Conservation (phyloP, 352 stramenopile genomes). For the Phytophthora aleatoria region DNA sequence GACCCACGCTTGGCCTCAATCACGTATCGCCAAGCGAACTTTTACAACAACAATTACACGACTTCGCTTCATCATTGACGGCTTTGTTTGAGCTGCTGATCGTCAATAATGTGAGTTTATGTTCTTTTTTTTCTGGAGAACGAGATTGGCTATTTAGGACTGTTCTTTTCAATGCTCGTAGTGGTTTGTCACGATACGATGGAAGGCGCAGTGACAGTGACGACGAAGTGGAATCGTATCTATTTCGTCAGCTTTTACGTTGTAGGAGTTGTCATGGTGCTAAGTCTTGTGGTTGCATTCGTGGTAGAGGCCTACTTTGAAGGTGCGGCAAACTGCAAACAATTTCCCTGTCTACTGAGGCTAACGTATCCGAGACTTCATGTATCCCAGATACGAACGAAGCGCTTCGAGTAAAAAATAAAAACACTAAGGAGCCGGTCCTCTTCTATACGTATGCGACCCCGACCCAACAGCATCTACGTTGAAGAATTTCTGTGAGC, state of each 20-base stretch:
- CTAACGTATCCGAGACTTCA: neutral
- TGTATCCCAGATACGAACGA: neutral
- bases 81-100: slow-evolving; percentile 2
- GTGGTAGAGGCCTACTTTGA: slow-evolving; percentile 2
- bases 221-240: slow-evolving; percentile 4
- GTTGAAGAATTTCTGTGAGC: slow-evolving; percentile 2
- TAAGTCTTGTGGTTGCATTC: slow-evolving; percentile 1
- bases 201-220: slow-evolving; percentile 2
- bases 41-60: slow-evolving; percentile 2
- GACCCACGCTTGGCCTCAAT: neutral
- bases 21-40: slow-evolving; percentile 3
- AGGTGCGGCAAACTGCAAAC: slow-evolving; percentile 1
- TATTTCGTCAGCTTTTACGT: slow-evolving; percentile 3
- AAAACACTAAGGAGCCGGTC: neutral
- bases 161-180: neutral
- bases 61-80: slow-evolving; percentile 1
- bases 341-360: neutral
- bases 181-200: slow-evolving; percentile 6
- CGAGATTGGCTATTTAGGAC: neutral
- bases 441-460: neutral
- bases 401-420: neutral
- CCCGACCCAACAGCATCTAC: neutral
- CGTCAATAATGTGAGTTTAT: slow-evolving; percentile 3
- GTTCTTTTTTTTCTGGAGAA: neutral
- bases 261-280: slow-evolving; percentile 1